Evolutionary conservation across 345 rosid species (phyloP).

Genomic region (Aquilaria sinensis): DNA sequence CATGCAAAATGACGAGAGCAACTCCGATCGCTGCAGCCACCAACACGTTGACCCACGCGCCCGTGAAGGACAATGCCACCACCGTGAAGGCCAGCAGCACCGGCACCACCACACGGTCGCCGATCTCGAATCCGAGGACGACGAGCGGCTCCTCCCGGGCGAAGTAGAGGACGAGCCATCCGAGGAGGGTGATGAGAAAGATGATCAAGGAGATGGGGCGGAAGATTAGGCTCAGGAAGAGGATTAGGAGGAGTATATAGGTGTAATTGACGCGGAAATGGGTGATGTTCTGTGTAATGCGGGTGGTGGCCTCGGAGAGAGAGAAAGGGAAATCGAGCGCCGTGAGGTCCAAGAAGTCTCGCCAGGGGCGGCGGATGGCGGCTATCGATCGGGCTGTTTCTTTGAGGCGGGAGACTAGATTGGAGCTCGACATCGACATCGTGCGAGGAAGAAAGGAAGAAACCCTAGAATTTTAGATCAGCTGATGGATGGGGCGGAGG

Average conservation of each 20-base stretch:
- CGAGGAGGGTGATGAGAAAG: slow-evolving; percentile 33
- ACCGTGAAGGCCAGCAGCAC: slow-evolving; percentile 33
- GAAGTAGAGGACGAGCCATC: slow-evolving; percentile 68
- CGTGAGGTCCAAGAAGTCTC: slow-evolving; percentile 41
- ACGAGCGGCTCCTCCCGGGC: slow-evolving; percentile 50
- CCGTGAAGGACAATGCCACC: slow-evolving; percentile 31
- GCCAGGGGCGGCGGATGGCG: slow-evolving; percentile 45
- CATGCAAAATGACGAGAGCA: slow-evolving; percentile 42
- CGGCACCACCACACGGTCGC: slow-evolving; percentile 34
- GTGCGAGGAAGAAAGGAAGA: background rate
- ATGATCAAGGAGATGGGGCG: slow-evolving; percentile 56
- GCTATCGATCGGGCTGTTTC: slow-evolving; percentile 38
- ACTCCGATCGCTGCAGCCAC: slow-evolving; percentile 28
- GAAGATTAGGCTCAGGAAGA: slow-evolving; percentile 41
- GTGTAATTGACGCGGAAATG: slow-evolving; percentile 56
- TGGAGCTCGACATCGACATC: slow-evolving; percentile 8
- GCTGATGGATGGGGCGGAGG: too few species aligned
- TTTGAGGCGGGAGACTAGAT: slow-evolving; percentile 37
- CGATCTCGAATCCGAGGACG: slow-evolving; percentile 30
- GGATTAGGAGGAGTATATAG: slow-evolving; percentile 26
- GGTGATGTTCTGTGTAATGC: slow-evolving; percentile 55
- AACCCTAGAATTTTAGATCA: too few species aligned
- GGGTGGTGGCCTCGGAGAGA: slow-evolving; percentile 44
- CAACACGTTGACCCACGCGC: slow-evolving; percentile 46
- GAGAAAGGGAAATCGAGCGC: slow-evolving; percentile 45